Percentiles rank a stretch among this genome's conserved stretches.
Evolutionary conservation across 2,329 filamentous ascomycete species (phyloP).

Genomic region (Alternaria triticimaculans): DNA sequence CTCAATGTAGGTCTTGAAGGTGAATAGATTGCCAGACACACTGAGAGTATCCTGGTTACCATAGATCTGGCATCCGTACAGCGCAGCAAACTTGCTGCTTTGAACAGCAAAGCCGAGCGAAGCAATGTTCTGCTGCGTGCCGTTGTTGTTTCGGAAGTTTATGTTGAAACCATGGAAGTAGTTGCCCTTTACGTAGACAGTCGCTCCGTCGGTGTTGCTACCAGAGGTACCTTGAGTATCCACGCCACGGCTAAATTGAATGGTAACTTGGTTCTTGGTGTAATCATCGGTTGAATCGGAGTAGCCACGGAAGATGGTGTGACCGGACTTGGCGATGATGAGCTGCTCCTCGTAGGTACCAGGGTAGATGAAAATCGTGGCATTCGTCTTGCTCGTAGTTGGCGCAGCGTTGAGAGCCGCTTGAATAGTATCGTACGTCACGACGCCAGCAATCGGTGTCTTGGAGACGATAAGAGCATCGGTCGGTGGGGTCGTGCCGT

Average conservation of each 20-base stretch:
- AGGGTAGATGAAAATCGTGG: conserved; percentile 52
- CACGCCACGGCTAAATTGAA: conserved; percentile 45
- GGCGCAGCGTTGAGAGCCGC: conserved; percentile 46
- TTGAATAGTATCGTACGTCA: conserved; percentile 48
- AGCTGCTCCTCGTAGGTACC: conserved; percentile 51
- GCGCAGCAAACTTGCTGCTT: conserved; percentile 51
- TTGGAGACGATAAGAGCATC: conserved; percentile 52
- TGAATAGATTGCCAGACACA: conserved; percentile 50
- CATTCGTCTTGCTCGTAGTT: conserved; percentile 44
- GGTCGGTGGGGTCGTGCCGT: conserved; percentile 43
- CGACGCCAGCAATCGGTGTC: conserved; percentile 42
- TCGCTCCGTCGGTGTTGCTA: conserved; percentile 49
- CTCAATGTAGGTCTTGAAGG: conserved; percentile 50
- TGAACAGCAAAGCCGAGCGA: conserved; percentile 52
- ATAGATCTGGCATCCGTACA: conserved; percentile 48
- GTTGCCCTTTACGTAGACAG: conserved; percentile 51
- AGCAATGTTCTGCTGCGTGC: conserved; percentile 47
- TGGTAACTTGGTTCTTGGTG: conserved; percentile 47
- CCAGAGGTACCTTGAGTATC: conserved; percentile 45
- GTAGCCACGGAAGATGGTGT: conserved; percentile 52
- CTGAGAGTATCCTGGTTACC: conserved; percentile 51
- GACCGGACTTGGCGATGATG: conserved; percentile 48
- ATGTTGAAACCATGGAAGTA: conserved; percentile 52
- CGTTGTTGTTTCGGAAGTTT: conserved; percentile 51
- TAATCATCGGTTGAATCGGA: conserved; percentile 47